A percentile compares a stretch with the other conserved stretches of the same genome.
Conservation (phyloP, 257 asterid species). For the Cinchona pubescens region DNA sequence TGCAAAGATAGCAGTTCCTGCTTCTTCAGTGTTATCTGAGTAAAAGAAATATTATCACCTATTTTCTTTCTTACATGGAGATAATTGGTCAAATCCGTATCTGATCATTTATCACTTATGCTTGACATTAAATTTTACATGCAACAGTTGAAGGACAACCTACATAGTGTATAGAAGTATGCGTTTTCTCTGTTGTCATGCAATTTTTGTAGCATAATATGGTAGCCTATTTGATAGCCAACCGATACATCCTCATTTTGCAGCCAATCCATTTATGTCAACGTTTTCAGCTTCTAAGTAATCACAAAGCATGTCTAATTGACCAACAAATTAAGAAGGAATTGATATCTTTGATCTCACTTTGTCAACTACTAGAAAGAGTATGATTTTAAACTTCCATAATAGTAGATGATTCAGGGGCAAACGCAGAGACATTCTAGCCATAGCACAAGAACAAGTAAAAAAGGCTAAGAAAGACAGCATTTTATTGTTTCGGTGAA, state of each 20-base stretch:
- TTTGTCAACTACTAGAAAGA: background rate
- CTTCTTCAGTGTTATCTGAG: conserved; percentile 39
- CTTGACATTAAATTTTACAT: background rate
- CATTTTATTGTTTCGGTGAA: background rate
- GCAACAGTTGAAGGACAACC: background rate
- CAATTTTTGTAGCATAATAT: background rate
- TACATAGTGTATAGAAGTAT: background rate
- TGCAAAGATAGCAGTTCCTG: conserved; percentile 45
- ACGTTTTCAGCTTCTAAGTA: background rate
- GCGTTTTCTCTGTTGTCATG: background rate
- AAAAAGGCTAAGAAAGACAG: background rate
- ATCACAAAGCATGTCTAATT: background rate
- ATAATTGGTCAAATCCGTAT: background rate
- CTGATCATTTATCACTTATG: background rate
- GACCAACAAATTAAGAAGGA: background rate
- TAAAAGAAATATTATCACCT: background rate
- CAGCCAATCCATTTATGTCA: background rate
- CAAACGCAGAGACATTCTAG: background rate
- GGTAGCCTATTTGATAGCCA: background rate
- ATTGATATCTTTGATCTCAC: background rate
- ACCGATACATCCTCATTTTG: conserved; percentile 6
- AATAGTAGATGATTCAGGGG: no score
- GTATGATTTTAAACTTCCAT: background rate
- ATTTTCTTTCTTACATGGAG: background rate
- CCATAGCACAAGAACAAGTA: background rate